phyloP scores from a whole-genome alignment of 371 early-diverging fungal genomes.

The Fennellomyces sp. region DNA sequence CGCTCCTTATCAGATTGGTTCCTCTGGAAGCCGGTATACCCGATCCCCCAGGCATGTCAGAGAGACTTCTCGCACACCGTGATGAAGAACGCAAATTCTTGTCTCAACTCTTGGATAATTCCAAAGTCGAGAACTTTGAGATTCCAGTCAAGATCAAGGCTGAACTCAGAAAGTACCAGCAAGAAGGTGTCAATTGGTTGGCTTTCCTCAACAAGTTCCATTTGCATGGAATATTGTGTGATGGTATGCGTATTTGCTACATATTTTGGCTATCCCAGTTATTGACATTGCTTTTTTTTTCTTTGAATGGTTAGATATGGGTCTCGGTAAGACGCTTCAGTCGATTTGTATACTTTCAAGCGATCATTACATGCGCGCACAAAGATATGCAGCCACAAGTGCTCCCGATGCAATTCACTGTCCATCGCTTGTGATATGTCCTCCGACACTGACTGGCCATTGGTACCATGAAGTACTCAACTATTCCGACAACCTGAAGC shows the following conservation, averaged over 20 bases:
- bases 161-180: conserved; percentile 92
- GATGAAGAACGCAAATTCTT: conserved; percentile 89
- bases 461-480: conserved; percentile 96
- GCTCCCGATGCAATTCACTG: conserved; percentile 67
- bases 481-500: conserved; percentile 78
- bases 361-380: conserved; percentile 77
- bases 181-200: conserved; percentile 98
- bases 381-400: conserved; percentile 63
- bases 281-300: too few species aligned
- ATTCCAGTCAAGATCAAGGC: conserved; percentile 94
- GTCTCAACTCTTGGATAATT: conserved; percentile 89
- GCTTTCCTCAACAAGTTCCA: conserved; percentile 96
- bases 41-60: conserved; percentile 87
- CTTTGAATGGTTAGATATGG: conserved; percentile 97
- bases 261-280: too few species aligned
- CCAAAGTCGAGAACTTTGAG: conserved; percentile 81
- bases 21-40: conserved; percentile 92
- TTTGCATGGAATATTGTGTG: conserved; percentile 97
- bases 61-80: conserved; percentile 77
- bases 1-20: conserved; percentile 90
- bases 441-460: conserved; percentile 96
- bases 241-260: too few species aligned
- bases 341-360: conserved; percentile 94
- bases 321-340: conserved; percentile 98
- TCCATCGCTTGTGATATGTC: conserved; percentile 96